phyloP scores from a whole-genome alignment of 2,329 filamentous ascomycete genomes.

The Fusarium ramigenum region DNA sequence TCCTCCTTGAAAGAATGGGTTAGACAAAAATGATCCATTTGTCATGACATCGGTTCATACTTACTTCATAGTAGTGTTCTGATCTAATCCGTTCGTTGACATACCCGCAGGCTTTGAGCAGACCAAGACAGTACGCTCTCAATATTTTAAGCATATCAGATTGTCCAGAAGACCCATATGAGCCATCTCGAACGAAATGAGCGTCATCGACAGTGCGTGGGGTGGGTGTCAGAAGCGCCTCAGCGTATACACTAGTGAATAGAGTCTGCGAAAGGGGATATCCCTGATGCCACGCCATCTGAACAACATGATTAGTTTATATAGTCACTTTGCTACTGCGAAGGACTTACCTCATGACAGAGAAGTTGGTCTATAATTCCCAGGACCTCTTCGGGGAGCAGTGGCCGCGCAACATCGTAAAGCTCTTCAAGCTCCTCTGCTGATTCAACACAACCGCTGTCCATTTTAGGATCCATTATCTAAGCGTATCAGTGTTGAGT shows the following conservation, averaged over 20 bases:
- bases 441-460: constrained; percentile 84
- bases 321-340: no score
- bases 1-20: constrained; percentile 72
- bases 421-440: constrained; percentile 85
- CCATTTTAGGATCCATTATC: constrained; percentile 99
- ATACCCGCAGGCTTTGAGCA: constrained; percentile 84
- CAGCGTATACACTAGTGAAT: constrained; percentile 91
- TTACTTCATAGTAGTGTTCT: constrained; percentile 91
- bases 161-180: constrained; percentile 41
- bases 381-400: constrained; percentile 82
- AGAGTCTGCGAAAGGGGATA: constrained; percentile 94
- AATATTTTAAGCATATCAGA: constrained; percentile 71
- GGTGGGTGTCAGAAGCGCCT: constrained; percentile 78
- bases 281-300: constrained; percentile 98
- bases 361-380: constrained; percentile 95
- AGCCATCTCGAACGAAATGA: constrained; percentile 62
- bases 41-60: background rate
- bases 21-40: background rate
- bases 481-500: constrained; percentile 50
- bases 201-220: constrained; percentile 72
- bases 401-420: constrained; percentile 75
- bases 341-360: constrained; percentile 76
- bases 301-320: constrained; percentile 8
- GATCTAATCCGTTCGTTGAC: constrained; percentile 80
- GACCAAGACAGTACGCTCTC: constrained; percentile 83